phyloP scores from a whole-genome alignment of 202 grass and related monocot species.

The Miscanthus sacchariflorus region DNA sequence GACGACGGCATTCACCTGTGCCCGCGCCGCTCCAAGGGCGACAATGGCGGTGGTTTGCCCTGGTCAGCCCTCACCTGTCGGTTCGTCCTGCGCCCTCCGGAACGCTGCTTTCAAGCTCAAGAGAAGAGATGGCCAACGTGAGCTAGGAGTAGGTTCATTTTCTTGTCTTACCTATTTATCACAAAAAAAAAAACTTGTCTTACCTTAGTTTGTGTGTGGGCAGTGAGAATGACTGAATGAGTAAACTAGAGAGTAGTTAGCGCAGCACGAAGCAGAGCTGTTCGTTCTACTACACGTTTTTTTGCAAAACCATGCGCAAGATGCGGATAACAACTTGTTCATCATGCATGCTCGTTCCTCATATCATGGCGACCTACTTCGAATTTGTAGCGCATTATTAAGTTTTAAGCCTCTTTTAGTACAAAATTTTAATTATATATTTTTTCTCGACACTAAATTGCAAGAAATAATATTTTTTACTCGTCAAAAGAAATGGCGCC shows the following conservation, averaged over 20 bases:
- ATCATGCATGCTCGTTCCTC: neutral
- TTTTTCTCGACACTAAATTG: too few relatives aligned
- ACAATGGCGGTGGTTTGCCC: neutral
- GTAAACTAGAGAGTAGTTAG: neutral
- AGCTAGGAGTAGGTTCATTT: neutral
- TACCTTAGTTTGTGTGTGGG: neutral
- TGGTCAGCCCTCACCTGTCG: neutral
- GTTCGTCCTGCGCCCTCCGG: neutral
- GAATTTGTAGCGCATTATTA: too few relatives aligned
- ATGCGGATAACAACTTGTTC: neutral
- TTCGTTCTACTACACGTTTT: neutral
- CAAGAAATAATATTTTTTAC: neutral
- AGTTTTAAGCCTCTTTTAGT: too few relatives aligned
- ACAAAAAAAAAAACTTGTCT: too few relatives aligned
- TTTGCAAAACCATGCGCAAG: neutral
- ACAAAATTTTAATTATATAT: too few relatives aligned
- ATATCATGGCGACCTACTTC: neutral
- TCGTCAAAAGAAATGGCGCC: neutral
- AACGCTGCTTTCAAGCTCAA: constrained; percentile 5
- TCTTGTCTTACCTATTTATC: neutral
- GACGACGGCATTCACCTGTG: constrained; percentile 12
- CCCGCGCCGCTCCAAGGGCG: neutral
- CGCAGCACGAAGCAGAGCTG: neutral
- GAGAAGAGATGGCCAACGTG: neutral
- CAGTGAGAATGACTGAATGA: neutral